A percentile compares a stretch with the other conserved stretches of the same genome.
Evolutionary conservation across 2,329 filamentous ascomycete species (phyloP).

Genomic region (Fusarium duplospermum): DNA sequence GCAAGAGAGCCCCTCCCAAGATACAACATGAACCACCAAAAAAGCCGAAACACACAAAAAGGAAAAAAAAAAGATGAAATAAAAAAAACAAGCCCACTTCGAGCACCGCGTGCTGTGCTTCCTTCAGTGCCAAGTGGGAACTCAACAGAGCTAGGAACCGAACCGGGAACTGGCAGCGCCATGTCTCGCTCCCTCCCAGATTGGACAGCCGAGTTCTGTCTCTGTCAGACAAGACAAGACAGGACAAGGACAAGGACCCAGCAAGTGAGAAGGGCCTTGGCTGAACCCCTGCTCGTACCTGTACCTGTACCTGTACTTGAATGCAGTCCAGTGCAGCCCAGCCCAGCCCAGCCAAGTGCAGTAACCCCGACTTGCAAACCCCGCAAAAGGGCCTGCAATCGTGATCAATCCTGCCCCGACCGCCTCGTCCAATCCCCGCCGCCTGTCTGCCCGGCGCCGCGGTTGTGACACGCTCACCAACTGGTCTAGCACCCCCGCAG

Average conservation of each 20-base stretch:
- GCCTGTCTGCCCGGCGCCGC: slow-evolving; percentile 31
- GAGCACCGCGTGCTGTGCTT: slow-evolving; percentile 36
- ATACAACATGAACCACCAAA: slow-evolving; percentile 19
- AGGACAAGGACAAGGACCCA: neutral
- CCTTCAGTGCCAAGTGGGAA: slow-evolving; percentile 28
- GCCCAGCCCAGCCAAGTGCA: neutral
- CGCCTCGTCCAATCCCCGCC: slow-evolving; percentile 20
- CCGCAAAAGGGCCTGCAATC: slow-evolving; percentile 36
- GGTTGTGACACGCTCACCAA: slow-evolving; percentile 18
- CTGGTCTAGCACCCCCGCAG: slow-evolving; percentile 2
- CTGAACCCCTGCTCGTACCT: slow-evolving; percentile 32
- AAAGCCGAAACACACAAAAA: neutral
- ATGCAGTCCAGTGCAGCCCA: neutral
- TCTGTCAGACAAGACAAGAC: neutral
- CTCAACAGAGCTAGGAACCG: slow-evolving; percentile 11
- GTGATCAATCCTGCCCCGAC: slow-evolving; percentile 34
- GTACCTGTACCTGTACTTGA: neutral
- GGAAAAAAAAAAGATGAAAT: neutral
- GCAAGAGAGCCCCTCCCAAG: slow-evolving; percentile 15
- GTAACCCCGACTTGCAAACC: slow-evolving; percentile 32
- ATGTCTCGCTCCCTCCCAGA: slow-evolving; percentile 11
- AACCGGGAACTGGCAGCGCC: slow-evolving; percentile 15
- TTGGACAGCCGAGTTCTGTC: neutral
- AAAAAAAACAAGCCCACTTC: slow-evolving; percentile 24
- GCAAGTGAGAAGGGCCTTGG: slow-evolving; percentile 17